Conservation (phyloP, 83 land plant genomes). For the Thuja plicata region DNA sequence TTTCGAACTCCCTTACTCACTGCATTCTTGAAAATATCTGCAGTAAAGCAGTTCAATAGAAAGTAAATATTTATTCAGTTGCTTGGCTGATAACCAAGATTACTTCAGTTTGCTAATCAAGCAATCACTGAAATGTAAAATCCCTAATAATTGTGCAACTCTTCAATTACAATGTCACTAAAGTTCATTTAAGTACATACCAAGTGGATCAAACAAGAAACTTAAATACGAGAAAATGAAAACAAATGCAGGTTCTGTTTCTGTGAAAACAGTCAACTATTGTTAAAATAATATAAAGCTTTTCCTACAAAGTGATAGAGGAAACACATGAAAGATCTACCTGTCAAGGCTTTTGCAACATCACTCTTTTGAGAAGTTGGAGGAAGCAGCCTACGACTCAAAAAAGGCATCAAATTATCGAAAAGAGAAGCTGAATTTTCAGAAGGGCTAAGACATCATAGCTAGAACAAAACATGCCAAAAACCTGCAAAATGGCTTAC, state of each 20-base stretch:
- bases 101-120: background rate
- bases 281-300: background rate
- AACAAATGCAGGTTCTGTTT: background rate
- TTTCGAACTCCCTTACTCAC: constrained; percentile 84
- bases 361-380: constrained; percentile 85
- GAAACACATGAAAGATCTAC: constrained; percentile 24
- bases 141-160: background rate
- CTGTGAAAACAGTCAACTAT: background rate
- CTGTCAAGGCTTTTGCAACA: constrained; percentile 92
- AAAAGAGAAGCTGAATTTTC: background rate
- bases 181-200: background rate
- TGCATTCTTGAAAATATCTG: constrained; percentile 89
- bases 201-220: background rate
- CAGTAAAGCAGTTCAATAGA: background rate
- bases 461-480: background rate
- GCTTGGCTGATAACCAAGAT: background rate
- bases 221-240: background rate
- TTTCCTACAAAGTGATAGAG: background rate
- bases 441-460: background rate
- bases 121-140: background rate
- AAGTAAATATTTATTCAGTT: background rate
- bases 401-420: background rate
- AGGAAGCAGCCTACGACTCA: constrained; percentile 70
- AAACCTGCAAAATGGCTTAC: constrained; percentile 28
- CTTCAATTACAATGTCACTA: background rate